A percentile compares a stretch with the other conserved stretches of the same genome.
These are phyloP conservation scores for Phytophthora podocarpi DNA, from an alignment of 352 stramenopile genomes.

Conservation along the genomic window DNA sequence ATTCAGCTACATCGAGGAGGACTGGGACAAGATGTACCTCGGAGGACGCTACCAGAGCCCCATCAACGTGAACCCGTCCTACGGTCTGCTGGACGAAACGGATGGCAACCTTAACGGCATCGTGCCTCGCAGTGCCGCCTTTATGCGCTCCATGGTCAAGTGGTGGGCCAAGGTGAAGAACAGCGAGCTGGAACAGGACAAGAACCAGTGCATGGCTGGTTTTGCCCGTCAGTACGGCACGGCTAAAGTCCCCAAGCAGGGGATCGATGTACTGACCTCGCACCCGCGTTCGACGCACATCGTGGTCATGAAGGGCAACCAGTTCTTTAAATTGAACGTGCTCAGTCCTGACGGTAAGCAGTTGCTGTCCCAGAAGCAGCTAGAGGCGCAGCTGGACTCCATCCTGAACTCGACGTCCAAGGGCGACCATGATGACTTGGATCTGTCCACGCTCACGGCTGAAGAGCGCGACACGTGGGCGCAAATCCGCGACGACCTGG, in stretches of 20 bases:
- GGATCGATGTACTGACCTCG: constrained; percentile 77
- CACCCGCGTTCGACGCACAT: constrained; percentile 86
- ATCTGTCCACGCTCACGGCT: constrained; percentile 80
- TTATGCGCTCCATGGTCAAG: constrained; percentile 84
- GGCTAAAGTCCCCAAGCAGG: constrained; percentile 75
- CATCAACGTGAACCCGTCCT: constrained; percentile 92
- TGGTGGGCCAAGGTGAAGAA: constrained; percentile 90
- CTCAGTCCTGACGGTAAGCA: constrained; percentile 85
- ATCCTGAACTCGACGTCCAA: constrained; percentile 70
- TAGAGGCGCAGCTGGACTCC: constrained; percentile 66
- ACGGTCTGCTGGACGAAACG: constrained; percentile 83
- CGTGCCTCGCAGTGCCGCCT: constrained; percentile 74
- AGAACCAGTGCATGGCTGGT: constrained; percentile 90
- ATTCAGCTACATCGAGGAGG: constrained; percentile 93
- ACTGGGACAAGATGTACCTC: constrained; percentile 94
- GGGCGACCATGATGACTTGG: constrained; percentile 54
- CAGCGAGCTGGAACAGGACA: constrained; percentile 89
- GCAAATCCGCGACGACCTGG: constrained; percentile 70
- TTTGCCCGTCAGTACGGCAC: constrained; percentile 90
- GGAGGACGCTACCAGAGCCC: constrained; percentile 88
- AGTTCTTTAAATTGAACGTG: constrained; percentile 86
- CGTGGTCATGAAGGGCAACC: constrained; percentile 86
- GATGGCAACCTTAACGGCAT: constrained; percentile 73
- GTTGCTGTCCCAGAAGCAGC: constrained; percentile 70
- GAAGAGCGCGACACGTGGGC: constrained; percentile 90